A percentile compares a stretch with the other conserved stretches of the same genome.
Evolutionary conservation across 2,329 filamentous ascomycete species (phyloP).

Genomic region (Colletotrichum godetiae): DNA sequence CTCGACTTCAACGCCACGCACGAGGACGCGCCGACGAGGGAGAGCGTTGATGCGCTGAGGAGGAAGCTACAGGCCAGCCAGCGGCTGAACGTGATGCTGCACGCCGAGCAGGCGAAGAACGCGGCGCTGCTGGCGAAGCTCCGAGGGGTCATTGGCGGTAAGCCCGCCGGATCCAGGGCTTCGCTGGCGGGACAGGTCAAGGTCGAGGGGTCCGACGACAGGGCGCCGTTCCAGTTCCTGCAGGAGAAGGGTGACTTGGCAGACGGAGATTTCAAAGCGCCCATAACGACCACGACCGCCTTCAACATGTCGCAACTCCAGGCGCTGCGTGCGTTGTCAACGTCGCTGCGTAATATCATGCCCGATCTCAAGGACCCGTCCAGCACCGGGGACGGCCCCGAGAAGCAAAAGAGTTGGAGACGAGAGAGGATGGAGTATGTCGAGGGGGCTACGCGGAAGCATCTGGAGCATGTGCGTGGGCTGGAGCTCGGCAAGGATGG

Average conservation of each 20-base stretch:
- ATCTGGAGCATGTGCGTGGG: conserved; percentile 77
- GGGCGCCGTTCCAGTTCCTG: conserved; percentile 67
- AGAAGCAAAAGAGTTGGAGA: conserved; percentile 66
- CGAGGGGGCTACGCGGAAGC: conserved; percentile 80
- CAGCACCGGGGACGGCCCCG: conserved; percentile 43
- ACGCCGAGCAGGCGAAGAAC: conserved; percentile 78
- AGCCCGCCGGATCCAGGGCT: conserved; percentile 38
- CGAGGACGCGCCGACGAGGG: conserved; percentile 59
- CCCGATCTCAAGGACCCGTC: conserved; percentile 63
- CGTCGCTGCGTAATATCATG: conserved; percentile 71
- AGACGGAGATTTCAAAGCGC: conserved; percentile 62
- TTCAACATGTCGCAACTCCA: conserved; percentile 89
- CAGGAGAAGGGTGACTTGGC: conserved; percentile 62
- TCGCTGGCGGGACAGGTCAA: conserved; percentile 35
- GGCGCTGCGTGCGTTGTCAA: conserved; percentile 75
- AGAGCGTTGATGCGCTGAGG: conserved; percentile 78
- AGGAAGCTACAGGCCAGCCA: conserved; percentile 82
- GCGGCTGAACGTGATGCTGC: conserved; percentile 76
- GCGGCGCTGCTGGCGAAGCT: conserved; percentile 76
- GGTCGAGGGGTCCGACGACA: conserved; percentile 38
- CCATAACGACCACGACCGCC: conserved; percentile 76
- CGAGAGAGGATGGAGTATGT: conserved; percentile 84
- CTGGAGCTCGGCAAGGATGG: conserved; percentile 72
- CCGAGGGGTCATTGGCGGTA: conserved; percentile 54
- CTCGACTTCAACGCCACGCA: conserved; percentile 56